These are phyloP conservation scores for Candida endomychidarum DNA, from an alignment of 805 yeast genomes.

Conservation along the genomic window DNA sequence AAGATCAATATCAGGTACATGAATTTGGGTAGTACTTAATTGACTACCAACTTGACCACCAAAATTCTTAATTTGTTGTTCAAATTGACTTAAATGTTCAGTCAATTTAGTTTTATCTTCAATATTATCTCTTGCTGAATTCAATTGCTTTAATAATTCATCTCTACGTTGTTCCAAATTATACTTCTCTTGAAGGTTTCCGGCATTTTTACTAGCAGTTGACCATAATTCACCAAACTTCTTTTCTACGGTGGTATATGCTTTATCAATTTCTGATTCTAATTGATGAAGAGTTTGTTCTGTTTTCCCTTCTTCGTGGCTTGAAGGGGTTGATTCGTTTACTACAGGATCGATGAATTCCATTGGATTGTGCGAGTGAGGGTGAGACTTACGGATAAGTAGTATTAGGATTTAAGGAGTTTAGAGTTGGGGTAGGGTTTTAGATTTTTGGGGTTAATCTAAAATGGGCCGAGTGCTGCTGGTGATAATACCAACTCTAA, in stretches of 20 bases:
- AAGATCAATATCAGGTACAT: constrained; percentile 23
- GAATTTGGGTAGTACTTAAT: too few species aligned
- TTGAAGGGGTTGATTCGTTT: constrained; percentile 15
- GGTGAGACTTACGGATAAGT: too few species aligned
- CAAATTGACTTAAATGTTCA: constrained; percentile 26
- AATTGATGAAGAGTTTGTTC: constrained; percentile 52
- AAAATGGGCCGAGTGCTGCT: too few species aligned
- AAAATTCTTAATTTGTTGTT: constrained; percentile 27
- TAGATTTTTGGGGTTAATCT: too few species aligned
- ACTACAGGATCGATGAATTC: constrained; percentile 34
- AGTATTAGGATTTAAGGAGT: too few species aligned
- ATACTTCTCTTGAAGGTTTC: constrained; percentile 28
- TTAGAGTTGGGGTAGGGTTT: too few species aligned
- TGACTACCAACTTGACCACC: constrained; percentile 13
- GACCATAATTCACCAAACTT: constrained; percentile 34
- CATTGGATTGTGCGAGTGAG: constrained; percentile 19
- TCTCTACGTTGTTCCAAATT: constrained; percentile 29
- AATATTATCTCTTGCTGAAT: constrained; percentile 25
- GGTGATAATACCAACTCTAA: too few species aligned
- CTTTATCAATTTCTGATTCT: constrained; percentile 54
- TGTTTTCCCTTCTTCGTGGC: constrained; percentile 35
- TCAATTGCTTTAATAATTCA: constrained; percentile 29
- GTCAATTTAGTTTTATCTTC: constrained; percentile 21
- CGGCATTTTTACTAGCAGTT: constrained; percentile 33
- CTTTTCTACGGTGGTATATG: constrained; percentile 46